Conservation (phyloP, 2,329 filamentous ascomycete genomes). For the Calonectria hongkongensis region DNA sequence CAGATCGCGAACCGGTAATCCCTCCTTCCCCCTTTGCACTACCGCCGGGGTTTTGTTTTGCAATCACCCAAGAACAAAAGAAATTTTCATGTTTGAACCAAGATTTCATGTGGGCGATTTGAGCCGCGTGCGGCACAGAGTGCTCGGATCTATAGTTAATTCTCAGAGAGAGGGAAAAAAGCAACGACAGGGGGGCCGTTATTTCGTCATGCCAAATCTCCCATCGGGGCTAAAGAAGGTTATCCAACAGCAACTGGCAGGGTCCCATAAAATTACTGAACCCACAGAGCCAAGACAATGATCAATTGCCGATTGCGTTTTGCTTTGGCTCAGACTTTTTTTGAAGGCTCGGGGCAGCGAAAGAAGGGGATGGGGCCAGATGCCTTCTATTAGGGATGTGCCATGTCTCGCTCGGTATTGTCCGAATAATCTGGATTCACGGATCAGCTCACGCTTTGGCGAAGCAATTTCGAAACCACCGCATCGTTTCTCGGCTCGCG, state of each 20-base stretch:
- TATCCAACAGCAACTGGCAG: slow-evolving; percentile 9
- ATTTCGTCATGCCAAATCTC: slow-evolving; percentile 28
- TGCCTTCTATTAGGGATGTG: neutral
- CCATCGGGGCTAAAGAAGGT: slow-evolving; percentile 13
- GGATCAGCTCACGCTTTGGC: slow-evolving; percentile 8
- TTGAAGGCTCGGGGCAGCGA: neutral
- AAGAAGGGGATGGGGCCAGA: neutral
- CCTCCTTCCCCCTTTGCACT: neutral
- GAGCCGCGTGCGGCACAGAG: slow-evolving; percentile 13
- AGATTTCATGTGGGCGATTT: neutral
- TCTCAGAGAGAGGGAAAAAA: neutral
- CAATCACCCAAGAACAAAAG: neutral
- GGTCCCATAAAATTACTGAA: slow-evolving; percentile 18
- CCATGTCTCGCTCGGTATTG: slow-evolving; percentile 7
- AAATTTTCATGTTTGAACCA: neutral
- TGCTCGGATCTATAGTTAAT: slow-evolving; percentile 6
- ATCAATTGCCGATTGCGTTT: slow-evolving; percentile 9
- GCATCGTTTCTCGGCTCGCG: neutral
- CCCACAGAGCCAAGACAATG: slow-evolving; percentile 8
- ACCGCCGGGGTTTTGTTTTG: neutral
- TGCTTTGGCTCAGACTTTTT: neutral
- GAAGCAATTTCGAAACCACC: neutral
- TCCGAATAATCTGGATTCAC: neutral
- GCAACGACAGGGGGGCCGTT: slow-evolving; percentile 8
- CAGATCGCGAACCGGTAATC: slow-evolving; percentile 4